Base-by-base conservation (phyloP, 148 eudicot species). In the Persicaria maculosa region DNA sequence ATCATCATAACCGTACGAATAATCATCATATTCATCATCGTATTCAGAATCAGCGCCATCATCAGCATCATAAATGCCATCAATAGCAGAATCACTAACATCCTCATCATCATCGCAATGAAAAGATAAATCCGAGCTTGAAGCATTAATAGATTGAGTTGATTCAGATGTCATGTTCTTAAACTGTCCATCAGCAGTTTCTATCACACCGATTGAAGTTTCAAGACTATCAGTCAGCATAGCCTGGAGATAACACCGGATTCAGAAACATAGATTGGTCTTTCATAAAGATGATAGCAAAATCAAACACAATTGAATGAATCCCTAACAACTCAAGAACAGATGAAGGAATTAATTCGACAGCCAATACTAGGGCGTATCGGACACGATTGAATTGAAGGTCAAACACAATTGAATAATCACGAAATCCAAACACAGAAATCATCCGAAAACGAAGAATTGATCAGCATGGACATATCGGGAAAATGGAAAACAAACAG, bases 121-220 rank as follows among this genome's bases (percentile, higher is more conserved):
- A 70, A 65, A 82, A 71, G 86, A 84, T 48, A 84, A 17, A 74
- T 85, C 88, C 52, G 88, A 88, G 62, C 80, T 76, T 16, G 90
- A 86, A 78, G 80, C 80, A 78, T 78, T 78, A 6, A 31, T 82
- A 31, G 87, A 82, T 59, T 76, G 78, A 73, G 36, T 9, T 4
- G 5, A 46, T 22, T 68, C 11, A 50, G 25, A 25, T 19, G 40
- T 2, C 40, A 31, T 1, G 40, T 31, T 31, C 40, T 31, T 31
- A 31, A 31, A 31, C 40, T 31, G 40, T 31, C 11, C 45, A 47
- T 65, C 44, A 12, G 64, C 86, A 12, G 44, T 6, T 17, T 17
- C 54, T 25, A 4, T 16, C 59, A 72, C 68, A 68, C 50, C 58
- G 50, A 74, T 52, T 59, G 83, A 76, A 44, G 52, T 69, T 50